Evolutionary conservation across 106 monocot species (phyloP).

Genomic region (Dendrobium catenatum): DNA sequence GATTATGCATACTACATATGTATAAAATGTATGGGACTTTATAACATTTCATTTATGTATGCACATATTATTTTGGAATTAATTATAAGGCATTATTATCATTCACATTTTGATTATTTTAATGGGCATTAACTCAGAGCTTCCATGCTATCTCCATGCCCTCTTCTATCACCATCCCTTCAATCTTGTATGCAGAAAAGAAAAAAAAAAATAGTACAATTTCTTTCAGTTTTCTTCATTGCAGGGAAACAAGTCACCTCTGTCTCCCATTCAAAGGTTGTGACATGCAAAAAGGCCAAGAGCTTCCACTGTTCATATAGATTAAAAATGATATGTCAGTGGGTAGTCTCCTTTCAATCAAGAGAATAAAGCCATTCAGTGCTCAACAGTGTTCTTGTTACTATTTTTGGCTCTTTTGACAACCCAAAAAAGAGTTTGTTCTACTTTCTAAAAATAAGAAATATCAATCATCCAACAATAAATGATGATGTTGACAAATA

Average conservation of each 20-base stretch:
- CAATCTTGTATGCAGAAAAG: slow-evolving; percentile 1
- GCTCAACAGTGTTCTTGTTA: neutral
- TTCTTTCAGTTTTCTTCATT: neutral
- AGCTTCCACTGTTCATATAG: slow-evolving; percentile 8
- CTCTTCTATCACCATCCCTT: slow-evolving; percentile 7
- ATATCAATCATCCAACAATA: neutral
- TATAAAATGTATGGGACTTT: too few species aligned
- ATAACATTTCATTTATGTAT: too few species aligned
- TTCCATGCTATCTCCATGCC: neutral
- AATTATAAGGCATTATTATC: too few species aligned
- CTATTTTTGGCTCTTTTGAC: neutral
- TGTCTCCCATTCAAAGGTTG: slow-evolving; percentile 4
- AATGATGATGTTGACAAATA: neutral
- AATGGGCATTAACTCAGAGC: neutral
- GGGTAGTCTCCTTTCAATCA: slow-evolving; percentile 10
- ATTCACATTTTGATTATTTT: too few species aligned
- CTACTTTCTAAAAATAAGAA: slow-evolving; percentile 2
- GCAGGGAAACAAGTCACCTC: neutral
- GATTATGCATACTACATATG: too few species aligned
- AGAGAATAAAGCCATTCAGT: neutral
- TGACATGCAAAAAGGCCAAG: slow-evolving; percentile 12
- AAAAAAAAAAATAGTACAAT: neutral
- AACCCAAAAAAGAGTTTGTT: neutral
- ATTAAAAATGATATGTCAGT: slow-evolving; percentile 22
- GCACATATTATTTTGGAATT: too few species aligned